Evolutionary conservation across 257 asterid species (phyloP).

Genomic region (Solanum pimpinellifolium): DNA sequence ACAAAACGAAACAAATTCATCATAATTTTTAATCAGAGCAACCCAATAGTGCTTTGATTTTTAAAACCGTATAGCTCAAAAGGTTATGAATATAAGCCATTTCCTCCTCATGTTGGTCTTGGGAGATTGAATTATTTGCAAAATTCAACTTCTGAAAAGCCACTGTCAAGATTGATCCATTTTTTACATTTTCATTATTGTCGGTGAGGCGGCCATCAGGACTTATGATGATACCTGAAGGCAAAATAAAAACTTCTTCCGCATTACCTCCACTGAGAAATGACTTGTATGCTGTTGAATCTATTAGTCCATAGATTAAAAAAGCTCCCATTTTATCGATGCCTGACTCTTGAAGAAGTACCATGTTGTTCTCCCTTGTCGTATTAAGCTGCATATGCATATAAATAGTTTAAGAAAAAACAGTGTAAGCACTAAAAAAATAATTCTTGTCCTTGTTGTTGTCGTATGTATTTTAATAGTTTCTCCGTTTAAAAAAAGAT

Average conservation of each 20-base stretch:
- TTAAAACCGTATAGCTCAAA: not conserved
- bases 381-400: not conserved
- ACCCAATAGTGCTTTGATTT: not conserved
- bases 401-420: not conserved
- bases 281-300: not conserved
- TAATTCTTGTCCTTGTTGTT: not conserved
- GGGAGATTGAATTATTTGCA: not conserved
- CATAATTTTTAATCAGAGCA: not conserved
- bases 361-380: not conserved
- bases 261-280: not conserved
- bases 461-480: not conserved
- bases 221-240: not conserved
- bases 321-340: not conserved
- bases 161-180: not conserved
- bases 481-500: no score
- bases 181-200: not conserved
- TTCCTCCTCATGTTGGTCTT: not conserved
- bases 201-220: not conserved
- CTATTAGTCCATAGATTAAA: not conserved
- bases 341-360: not conserved
- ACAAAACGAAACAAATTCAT: not conserved
- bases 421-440: not conserved
- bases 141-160: not conserved
- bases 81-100: not conserved
- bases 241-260: not conserved